Evolutionary conservation across 306 rosid genomes (phyloP).

Genomic region (Gillenia trifoliata): DNA sequence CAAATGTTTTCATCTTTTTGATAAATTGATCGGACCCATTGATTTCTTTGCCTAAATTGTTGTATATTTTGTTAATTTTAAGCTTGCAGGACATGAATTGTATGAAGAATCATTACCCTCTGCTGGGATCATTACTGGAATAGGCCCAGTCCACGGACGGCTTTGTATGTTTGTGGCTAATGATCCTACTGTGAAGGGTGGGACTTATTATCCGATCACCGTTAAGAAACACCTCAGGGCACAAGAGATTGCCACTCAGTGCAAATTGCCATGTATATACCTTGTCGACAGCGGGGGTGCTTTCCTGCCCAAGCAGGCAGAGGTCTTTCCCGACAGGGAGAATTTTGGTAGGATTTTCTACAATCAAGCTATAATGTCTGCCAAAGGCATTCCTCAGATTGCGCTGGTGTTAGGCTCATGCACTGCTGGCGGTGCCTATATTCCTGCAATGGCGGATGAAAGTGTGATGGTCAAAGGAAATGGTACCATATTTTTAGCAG

Average conservation of each 20-base stretch:
- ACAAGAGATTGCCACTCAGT: slow-evolving; percentile 81
- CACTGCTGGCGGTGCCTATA: slow-evolving; percentile 96
- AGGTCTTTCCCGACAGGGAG: slow-evolving; percentile 87
- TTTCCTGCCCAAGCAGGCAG: slow-evolving; percentile 96
- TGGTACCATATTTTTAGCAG: slow-evolving; percentile 91
- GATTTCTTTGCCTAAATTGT: background rate
- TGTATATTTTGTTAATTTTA: slow-evolving; percentile 27
- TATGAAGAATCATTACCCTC: slow-evolving; percentile 81
- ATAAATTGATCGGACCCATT: background rate
- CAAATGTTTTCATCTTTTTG: background rate
- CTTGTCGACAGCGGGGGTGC: slow-evolving; percentile 99
- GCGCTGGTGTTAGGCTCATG: slow-evolving; percentile 93
- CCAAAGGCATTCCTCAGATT: slow-evolving; percentile 85
- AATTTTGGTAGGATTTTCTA: slow-evolving; percentile 93
- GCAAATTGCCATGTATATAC: slow-evolving; percentile 86
- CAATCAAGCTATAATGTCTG: slow-evolving; percentile 85
- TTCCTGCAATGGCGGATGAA: slow-evolving; percentile 99
- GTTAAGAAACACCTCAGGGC: slow-evolving; percentile 98
- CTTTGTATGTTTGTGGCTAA: slow-evolving; percentile 97
- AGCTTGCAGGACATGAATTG: slow-evolving; percentile 94
- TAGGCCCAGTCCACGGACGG: slow-evolving; percentile 85
- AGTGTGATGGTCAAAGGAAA: slow-evolving; percentile 99
- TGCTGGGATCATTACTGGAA: slow-evolving; percentile 85
- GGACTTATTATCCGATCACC: slow-evolving; percentile 91
- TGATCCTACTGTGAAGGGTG: slow-evolving; percentile 96